Base-by-base conservation (phyloP, 208 protist species). In the Leishmania arabica region DNA sequence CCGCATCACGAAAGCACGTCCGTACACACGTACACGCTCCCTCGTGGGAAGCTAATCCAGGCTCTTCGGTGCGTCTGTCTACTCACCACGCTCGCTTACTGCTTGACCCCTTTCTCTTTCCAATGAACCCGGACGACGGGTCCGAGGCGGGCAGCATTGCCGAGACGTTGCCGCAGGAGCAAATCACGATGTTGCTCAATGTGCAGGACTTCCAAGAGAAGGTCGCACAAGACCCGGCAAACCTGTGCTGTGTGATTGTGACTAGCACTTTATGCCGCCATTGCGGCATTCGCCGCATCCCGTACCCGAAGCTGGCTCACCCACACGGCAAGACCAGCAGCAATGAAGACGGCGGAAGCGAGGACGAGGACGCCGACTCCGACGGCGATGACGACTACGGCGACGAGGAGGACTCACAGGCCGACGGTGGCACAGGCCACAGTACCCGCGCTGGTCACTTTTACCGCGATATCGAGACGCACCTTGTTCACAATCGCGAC, bases 191-290 rank as follows among this genome's bases (percentile, higher is more conserved):
- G 83, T 49, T 97, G 60, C 86, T 91, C 72, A 94, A 88, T 60
- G 47, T 69, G n/a, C 85, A 91, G 47, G 91, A 97, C 64, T 97
- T 97, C 84, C 73, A 93, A 15, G 53, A 86, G 3, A 83, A 87
- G 49, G 88, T 97, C 3, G 45, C 45, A 37, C 84, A 89, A 53
- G 94, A 97, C 65, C 45, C 72, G 31, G 88, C 90, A 54, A 93
- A 91, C 72, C 77, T 97, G 37, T 95, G 92, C 85, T 92, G 87
- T 51, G 72, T 97, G 17, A 79, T 97, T 42, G 88, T 97, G 1
- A 95, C 91, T 11, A 94, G 90, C n/a, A 96, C 92, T 17, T 75
- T 97, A 58, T 97, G 94, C 79, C 73, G 80, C 0, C 89, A 91
- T 65, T 95, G 94, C 83, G 89, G 90, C 65, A 88, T 92, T 62